These are phyloP conservation scores for Myriosclerotinia duriaeana DNA, from an alignment of 2,329 filamentous ascomycete species.

Conservation along the genomic window DNA sequence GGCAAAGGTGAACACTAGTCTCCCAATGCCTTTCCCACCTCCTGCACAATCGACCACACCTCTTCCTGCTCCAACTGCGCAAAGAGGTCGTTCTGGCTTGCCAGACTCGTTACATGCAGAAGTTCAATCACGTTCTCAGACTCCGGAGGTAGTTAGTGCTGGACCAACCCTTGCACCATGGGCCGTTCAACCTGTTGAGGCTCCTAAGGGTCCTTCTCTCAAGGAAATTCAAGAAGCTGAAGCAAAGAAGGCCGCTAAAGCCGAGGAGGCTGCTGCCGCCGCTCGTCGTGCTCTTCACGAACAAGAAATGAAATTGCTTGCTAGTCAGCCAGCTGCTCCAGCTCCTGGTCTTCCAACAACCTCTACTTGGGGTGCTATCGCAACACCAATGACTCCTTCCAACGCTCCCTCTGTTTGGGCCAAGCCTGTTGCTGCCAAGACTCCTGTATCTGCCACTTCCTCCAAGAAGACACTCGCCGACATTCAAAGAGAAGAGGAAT, in stretches of 20 bases:
- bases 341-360: slow-evolving; percentile 79
- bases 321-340: slow-evolving; percentile 59
- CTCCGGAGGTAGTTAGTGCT: slow-evolving; percentile 57
- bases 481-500: slow-evolving; percentile 95
- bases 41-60: slow-evolving; percentile 73
- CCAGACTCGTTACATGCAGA: slow-evolving; percentile 68
- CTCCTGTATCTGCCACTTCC: slow-evolving; percentile 39
- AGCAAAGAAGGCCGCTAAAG: slow-evolving; percentile 86
- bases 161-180: slow-evolving; percentile 81
- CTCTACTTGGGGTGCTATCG: slow-evolving; percentile 69
- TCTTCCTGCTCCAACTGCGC: slow-evolving; percentile 83
- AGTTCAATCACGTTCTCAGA: slow-evolving; percentile 73
- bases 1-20: slow-evolving; percentile 60
- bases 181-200: slow-evolving; percentile 79
- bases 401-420: slow-evolving; percentile 46
- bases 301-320: slow-evolving; percentile 63
- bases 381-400: slow-evolving; percentile 38
- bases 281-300: slow-evolving; percentile 76
- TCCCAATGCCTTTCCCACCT: slow-evolving; percentile 74
- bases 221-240: slow-evolving; percentile 97
- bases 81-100: slow-evolving; percentile 78
- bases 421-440: slow-evolving; percentile 49
- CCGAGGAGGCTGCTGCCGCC: slow-evolving; percentile 76
- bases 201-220: slow-evolving; percentile 82
- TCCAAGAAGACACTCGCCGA: slow-evolving; percentile 89